phyloP scores from a whole-genome alignment of 2,329 filamentous ascomycete genomes.

The Didymosphaeria variabile region DNA sequence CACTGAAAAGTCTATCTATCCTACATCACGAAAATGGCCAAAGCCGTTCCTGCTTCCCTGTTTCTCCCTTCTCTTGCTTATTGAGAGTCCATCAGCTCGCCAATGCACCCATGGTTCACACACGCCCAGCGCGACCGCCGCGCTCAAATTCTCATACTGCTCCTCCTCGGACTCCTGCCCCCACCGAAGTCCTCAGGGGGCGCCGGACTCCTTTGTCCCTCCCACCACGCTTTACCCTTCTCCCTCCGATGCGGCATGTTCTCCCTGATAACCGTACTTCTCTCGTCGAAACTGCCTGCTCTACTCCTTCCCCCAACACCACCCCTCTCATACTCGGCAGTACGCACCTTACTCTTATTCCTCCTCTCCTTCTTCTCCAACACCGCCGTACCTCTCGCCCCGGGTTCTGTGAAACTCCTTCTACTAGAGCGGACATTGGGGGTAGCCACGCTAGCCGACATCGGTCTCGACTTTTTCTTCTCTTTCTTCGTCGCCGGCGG shows the following conservation, averaged over 20 bases:
- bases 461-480: conserved; percentile 23
- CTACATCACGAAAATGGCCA: not conserved
- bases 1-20: not conserved
- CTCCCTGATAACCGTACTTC: conserved; percentile 44
- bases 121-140: not conserved
- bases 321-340: conserved; percentile 11
- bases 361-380: conserved; percentile 23
- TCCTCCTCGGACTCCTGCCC: conserved; percentile 27
- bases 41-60: not conserved
- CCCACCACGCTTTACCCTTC: conserved; percentile 48
- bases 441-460: conserved; percentile 25
- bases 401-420: conserved; percentile 31
- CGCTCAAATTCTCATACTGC: conserved; percentile 25
- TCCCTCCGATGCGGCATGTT: conserved; percentile 45
- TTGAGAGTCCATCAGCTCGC: not conserved
- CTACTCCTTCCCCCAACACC: conserved; percentile 25
- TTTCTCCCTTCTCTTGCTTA: too few species aligned
- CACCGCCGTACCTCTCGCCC: conserved; percentile 22
- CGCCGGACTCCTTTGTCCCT: conserved; percentile 25
- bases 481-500: conserved; percentile 42
- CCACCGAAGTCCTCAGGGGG: conserved; percentile 29
- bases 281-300: conserved; percentile 29
- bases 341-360: not conserved
- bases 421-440: conserved; percentile 15
- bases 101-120: not conserved